Percentiles rank a stretch among this genome's conserved stretches.
Conservation (phyloP, 2,329 filamentous ascomycete species). For the Botryotinia narcissicola region DNA sequence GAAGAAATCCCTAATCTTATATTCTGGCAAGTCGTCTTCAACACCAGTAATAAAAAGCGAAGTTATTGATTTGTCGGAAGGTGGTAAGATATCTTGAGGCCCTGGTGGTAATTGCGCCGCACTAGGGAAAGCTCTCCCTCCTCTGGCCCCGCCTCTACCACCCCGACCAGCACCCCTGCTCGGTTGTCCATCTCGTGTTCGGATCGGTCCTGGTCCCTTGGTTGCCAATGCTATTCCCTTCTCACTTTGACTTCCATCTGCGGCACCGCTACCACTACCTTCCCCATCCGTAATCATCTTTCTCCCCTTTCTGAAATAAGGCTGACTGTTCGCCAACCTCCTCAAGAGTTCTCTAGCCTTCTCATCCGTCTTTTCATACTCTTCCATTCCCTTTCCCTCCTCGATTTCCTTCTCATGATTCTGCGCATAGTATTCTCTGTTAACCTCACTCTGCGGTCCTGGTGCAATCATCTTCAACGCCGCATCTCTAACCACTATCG, state of each 20-base stretch:
- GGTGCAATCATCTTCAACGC: conserved; percentile 97
- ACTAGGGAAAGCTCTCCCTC: conserved; percentile 61
- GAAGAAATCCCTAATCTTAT: conserved; percentile 89
- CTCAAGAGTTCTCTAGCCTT: conserved; percentile 87
- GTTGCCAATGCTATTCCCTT: conserved; percentile 43
- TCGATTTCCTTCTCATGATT: conserved; percentile 96
- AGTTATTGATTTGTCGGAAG: conserved; percentile 79
- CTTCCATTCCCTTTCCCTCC: conserved; percentile 82
- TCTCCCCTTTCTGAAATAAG: conserved; percentile 88
- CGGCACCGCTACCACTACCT: neutral
- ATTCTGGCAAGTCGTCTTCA: conserved; percentile 92
- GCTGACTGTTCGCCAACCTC: conserved; percentile 84
- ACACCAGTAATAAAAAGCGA: conserved; percentile 94
- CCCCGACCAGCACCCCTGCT: conserved; percentile 41
- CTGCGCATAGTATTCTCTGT: conserved; percentile 95
- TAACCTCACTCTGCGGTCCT: conserved; percentile 87
- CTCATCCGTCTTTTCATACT: conserved; percentile 95
- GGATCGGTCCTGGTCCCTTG: conserved; percentile 71
- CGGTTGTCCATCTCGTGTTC: conserved; percentile 64
- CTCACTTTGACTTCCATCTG: conserved; percentile 41
- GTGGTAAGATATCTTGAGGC: conserved; percentile 82
- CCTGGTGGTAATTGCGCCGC: conserved; percentile 74
- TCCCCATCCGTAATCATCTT: conserved; percentile 51
- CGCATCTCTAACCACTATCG: conserved; percentile 91
- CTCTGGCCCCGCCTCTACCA: conserved; percentile 42